phyloP scores from a whole-genome alignment of 2,329 filamentous ascomycete species.

The Calonectria multiphialidica region DNA sequence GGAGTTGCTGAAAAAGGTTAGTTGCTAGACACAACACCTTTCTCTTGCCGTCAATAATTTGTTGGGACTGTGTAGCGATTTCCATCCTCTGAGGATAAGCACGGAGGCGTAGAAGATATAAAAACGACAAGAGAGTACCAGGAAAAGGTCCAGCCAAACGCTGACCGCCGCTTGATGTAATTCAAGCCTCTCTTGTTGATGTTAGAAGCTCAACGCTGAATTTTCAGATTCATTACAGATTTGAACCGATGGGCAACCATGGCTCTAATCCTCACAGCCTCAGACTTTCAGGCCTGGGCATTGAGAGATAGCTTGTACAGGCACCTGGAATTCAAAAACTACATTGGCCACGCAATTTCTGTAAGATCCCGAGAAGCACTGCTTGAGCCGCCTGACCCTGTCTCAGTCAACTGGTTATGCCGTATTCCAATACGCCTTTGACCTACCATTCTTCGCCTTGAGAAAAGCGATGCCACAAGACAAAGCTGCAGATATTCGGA shows the following conservation, averaged over 20 bases:
- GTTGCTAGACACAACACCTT: neutral
- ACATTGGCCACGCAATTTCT: neutral
- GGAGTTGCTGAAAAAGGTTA: neutral
- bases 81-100: neutral
- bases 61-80: neutral
- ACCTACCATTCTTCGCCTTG: neutral
- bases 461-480: neutral
- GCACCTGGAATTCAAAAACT: neutral
- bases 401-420: neutral
- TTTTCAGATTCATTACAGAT: slow-evolving; percentile 9
- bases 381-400: neutral
- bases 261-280: slow-evolving; percentile 9
- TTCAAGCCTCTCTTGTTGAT: neutral
- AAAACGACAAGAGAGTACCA: neutral
- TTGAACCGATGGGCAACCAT: slow-evolving; percentile 3
- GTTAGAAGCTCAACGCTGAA: neutral
- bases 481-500: neutral
- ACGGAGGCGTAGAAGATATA: too few relatives aligned
- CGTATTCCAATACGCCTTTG: neutral
- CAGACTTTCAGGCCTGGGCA: neutral
- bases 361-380: neutral
- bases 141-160: neutral
- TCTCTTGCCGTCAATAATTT: too few relatives aligned
- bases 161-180: slow-evolving; percentile 12
- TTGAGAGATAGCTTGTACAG: neutral